Conservation (phyloP, 805 yeast species). For the Citeromyces nyonsensis region DNA sequence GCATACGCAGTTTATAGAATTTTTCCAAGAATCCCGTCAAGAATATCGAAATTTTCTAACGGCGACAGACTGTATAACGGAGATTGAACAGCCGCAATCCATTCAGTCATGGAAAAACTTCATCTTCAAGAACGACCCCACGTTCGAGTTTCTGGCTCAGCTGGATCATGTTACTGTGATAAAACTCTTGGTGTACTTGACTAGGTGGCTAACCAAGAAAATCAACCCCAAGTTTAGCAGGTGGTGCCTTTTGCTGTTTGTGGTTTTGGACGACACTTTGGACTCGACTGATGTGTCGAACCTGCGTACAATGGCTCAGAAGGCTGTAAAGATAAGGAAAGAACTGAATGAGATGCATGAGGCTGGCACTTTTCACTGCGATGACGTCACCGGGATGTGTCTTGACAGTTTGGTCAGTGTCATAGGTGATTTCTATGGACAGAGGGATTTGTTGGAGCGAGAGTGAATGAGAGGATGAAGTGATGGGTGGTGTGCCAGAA, state of each 20-base stretch:
- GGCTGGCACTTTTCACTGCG: constrained; percentile 4
- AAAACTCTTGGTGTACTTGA: constrained; percentile 21
- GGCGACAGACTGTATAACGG: constrained; percentile 2
- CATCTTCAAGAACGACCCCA: constrained; percentile 17
- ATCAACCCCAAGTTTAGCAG: constrained; percentile 11
- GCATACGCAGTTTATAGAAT: constrained; percentile 5
- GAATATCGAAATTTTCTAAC: constrained; percentile 1
- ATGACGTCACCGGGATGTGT: constrained; percentile 6
- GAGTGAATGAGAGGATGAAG: too few species aligned
- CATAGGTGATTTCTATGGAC: constrained; percentile 10
- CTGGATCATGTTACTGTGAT: constrained; percentile 19
- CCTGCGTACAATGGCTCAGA: constrained; percentile 23
- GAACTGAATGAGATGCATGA: constrained; percentile 1
- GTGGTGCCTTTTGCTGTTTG: constrained; percentile 25
- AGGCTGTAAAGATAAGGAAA: constrained; percentile 12
- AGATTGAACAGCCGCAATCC: constrained; percentile 12
- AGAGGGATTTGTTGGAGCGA: constrained; percentile 10
- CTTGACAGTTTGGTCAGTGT: constrained; percentile 8
- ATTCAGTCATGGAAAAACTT: constrained; percentile 25
- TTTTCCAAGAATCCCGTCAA: constrained; percentile 4
- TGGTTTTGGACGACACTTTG: constrained; percentile 20
- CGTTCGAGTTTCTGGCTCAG: constrained; percentile 12
- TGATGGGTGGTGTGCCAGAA: too few species aligned
- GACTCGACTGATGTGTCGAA: constrained; percentile 21
- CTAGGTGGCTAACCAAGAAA: constrained; percentile 22